These are phyloP conservation scores for Usnea hakonensis DNA, from an alignment of 495 filamentous ascomycete species.

Conservation along the genomic window DNA sequence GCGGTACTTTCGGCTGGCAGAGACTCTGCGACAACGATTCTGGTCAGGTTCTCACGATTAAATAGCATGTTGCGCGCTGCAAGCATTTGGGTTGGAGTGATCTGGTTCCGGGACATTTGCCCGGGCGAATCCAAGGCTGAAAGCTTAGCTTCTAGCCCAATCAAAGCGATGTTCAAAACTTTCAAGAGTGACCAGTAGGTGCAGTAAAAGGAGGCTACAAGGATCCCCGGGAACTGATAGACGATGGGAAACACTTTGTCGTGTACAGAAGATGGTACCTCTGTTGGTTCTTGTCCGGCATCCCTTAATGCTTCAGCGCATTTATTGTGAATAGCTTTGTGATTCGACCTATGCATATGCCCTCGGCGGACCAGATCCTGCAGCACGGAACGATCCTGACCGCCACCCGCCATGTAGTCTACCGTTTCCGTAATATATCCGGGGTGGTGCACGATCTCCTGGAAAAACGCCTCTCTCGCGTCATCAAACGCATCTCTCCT, in stretches of 20 bases:
- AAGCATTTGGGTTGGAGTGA: background rate
- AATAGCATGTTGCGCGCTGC: background rate
- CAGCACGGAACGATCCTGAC: background rate
- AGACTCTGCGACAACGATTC: background rate
- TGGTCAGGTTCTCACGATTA: background rate
- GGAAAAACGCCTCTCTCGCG: conserved; percentile 13
- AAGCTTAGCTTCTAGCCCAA: conserved; percentile 16
- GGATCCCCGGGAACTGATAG: conserved; percentile 5
- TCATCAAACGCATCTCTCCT: background rate
- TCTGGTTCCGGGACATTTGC: background rate
- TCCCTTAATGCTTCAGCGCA: background rate
- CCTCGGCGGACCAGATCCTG: background rate
- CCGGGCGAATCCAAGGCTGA: background rate
- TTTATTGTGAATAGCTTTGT: background rate
- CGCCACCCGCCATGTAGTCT: background rate
- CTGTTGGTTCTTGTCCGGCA: background rate
- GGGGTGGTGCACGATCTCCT: conserved; percentile 7
- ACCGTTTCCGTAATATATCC: background rate
- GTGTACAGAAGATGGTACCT: background rate
- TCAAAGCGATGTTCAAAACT: conserved; percentile 11
- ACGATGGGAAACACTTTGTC: conserved; percentile 9
- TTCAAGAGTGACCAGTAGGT: conserved; percentile 6
- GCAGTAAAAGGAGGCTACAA: conserved; percentile 4
- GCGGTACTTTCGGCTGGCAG: background rate
- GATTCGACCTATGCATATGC: conserved; percentile 7